These are phyloP conservation scores for Quercus aquifolioides DNA, from an alignment of 306 rosid genomes.

Conservation along the genomic window DNA sequence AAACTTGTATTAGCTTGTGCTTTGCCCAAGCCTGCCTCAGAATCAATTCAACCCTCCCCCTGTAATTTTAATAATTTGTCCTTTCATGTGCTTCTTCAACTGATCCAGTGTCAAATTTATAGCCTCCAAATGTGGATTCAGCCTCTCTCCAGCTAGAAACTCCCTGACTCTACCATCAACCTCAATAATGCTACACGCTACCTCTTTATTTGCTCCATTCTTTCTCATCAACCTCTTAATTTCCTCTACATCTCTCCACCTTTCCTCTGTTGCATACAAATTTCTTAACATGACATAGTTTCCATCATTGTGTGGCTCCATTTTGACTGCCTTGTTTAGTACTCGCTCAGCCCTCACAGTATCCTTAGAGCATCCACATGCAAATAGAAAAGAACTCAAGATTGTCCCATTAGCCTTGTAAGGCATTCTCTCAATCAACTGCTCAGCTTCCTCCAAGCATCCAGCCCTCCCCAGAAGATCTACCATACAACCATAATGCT, in stretches of 20 bases:
- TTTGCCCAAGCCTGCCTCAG: not conserved
- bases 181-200: constrained; percentile 60
- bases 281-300: constrained; percentile 61
- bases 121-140: constrained; percentile 24
- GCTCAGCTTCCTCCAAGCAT: constrained; percentile 69
- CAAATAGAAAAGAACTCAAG: constrained; percentile 59
- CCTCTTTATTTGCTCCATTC: constrained; percentile 52
- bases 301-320: constrained; percentile 44
- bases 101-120: constrained; percentile 41
- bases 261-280: constrained; percentile 47
- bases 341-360: constrained; percentile 55
- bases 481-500: constrained; percentile 75
- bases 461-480: constrained; percentile 75
- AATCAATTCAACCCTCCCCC: not conserved
- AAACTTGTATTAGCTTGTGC: not conserved
- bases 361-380: constrained; percentile 55
- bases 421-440: constrained; percentile 57
- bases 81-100: constrained; percentile 55
- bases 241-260: constrained; percentile 64
- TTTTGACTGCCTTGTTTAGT: constrained; percentile 35
- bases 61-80: constrained; percentile 19
- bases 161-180: constrained; percentile 51
- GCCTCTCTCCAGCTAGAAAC: constrained; percentile 47
- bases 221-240: constrained; percentile 49
- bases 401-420: constrained; percentile 56